phyloP scores from a whole-genome alignment of 108 stramenopile genomes.

The Bacterosira constricta region DNA sequence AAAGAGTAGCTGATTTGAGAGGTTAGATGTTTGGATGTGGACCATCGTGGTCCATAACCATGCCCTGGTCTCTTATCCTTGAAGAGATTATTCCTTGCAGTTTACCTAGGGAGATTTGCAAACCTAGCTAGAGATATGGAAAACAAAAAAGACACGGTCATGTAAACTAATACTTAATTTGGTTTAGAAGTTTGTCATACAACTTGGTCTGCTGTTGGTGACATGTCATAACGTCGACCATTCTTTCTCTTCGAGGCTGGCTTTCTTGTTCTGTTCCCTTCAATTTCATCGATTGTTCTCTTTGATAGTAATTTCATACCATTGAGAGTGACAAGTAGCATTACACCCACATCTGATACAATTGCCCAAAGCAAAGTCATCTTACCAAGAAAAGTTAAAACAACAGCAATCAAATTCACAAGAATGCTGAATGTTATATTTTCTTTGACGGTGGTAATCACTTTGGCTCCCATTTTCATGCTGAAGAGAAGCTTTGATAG shows the following conservation, averaged over 20 bases:
- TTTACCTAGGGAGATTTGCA: too few species aligned
- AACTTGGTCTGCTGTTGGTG: conserved; percentile 1
- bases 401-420: conserved; percentile 69
- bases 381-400: conserved; percentile 70
- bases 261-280: neutral
- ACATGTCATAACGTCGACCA: conserved; percentile 9
- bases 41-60: too few species aligned
- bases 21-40: too few species aligned
- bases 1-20: too few species aligned
- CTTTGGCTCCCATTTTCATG: conserved; percentile 78
- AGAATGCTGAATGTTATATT: conserved; percentile 78
- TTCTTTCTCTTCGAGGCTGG: conserved; percentile 1
- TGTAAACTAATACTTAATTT: neutral
- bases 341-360: conserved; percentile 84
- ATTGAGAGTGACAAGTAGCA: conserved; percentile 86
- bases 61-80: too few species aligned
- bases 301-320: conserved; percentile 85
- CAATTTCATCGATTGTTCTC: conserved; percentile 17
- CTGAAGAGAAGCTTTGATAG: conserved; percentile 70
- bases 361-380: conserved; percentile 83
- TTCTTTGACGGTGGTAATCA: conserved; percentile 77
- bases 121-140: too few species aligned
- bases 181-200: too few species aligned
- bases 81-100: too few species aligned
- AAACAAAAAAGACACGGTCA: neutral